Conservation (phyloP, 306 rosid genomes). For the Prunus kanzakura region DNA sequence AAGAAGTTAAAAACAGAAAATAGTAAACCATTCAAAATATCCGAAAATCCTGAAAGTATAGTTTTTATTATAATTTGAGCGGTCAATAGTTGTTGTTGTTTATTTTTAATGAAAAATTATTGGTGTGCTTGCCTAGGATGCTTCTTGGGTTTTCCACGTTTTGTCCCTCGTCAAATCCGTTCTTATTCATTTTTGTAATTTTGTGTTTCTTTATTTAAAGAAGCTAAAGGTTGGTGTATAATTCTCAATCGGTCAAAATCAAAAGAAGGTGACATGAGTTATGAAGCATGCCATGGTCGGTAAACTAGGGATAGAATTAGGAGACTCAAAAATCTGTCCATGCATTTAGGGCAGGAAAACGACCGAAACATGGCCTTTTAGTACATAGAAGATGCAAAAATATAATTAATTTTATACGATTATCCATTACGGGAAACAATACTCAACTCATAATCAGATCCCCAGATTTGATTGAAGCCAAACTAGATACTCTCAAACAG, state of each 20-base stretch:
- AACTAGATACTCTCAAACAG: background rate
- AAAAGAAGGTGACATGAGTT: background rate
- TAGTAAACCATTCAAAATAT: too few species aligned
- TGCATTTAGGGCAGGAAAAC: background rate
- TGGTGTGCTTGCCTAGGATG: background rate
- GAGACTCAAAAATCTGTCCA: background rate
- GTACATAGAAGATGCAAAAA: too few species aligned
- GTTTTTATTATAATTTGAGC: background rate
- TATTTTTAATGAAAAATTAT: background rate
- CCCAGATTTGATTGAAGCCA: background rate
- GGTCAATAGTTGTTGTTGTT: background rate
- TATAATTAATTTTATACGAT: background rate
- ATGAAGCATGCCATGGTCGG: background rate
- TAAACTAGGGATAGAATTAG: background rate
- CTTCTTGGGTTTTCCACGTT: background rate
- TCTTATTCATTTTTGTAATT: too few species aligned
- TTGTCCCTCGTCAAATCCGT: background rate
- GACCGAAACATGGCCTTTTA: background rate
- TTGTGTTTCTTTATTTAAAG: too few species aligned
- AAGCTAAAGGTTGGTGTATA: background rate
- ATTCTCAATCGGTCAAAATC: background rate
- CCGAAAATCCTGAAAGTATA: too few species aligned
- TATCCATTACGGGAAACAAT: background rate
- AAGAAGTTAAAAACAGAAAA: too few species aligned
- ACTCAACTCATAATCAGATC: background rate